Conservation (phyloP, 2,329 filamentous ascomycete species). For the Colletotrichum sp. region DNA sequence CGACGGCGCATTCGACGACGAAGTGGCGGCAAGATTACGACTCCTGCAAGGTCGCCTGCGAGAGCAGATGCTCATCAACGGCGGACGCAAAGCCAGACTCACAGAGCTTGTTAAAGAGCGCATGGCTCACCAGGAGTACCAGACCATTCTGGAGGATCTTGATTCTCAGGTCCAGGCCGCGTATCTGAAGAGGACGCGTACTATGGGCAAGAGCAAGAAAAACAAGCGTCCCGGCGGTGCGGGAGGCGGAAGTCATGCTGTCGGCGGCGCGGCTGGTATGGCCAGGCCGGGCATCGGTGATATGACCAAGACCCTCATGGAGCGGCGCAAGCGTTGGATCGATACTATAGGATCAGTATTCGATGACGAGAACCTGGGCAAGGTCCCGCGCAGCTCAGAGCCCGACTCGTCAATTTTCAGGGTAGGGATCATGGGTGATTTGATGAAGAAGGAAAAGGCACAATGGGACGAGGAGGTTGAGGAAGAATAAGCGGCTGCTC, state of each 20-base stretch:
- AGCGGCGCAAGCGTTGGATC: constrained; percentile 86
- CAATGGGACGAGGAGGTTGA: constrained; percentile 83
- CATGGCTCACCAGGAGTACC: constrained; percentile 96
- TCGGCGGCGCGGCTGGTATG: constrained; percentile 62
- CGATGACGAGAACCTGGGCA: constrained; percentile 76
- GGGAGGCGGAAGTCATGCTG: constrained; percentile 69
- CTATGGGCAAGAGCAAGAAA: constrained; percentile 93
- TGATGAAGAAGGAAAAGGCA: constrained; percentile 78
- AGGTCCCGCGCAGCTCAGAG: constrained; percentile 71
- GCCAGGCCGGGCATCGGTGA: constrained; percentile 87
- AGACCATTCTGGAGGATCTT: constrained; percentile 94
- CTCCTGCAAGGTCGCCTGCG: constrained; percentile 83
- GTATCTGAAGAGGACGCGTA: constrained; percentile 93
- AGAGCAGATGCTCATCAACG: constrained; percentile 85
- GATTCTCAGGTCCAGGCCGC: constrained; percentile 94
- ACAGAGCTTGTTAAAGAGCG: constrained; percentile 88
- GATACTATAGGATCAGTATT: constrained; percentile 91
- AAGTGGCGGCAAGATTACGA: constrained; percentile 87
- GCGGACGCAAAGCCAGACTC: constrained; percentile 85
- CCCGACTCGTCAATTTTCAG: constrained; percentile 75
- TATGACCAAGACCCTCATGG: constrained; percentile 89
- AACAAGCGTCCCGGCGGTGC: constrained; percentile 80
- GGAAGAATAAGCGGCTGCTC: constrained; percentile 50
- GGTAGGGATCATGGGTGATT: constrained; percentile 70
- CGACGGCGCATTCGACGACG: constrained; percentile 90